Evolutionary conservation across 1,139 yeast genomes (phyloP).

Genomic region (Kurtzmaniella quercitrusa): DNA sequence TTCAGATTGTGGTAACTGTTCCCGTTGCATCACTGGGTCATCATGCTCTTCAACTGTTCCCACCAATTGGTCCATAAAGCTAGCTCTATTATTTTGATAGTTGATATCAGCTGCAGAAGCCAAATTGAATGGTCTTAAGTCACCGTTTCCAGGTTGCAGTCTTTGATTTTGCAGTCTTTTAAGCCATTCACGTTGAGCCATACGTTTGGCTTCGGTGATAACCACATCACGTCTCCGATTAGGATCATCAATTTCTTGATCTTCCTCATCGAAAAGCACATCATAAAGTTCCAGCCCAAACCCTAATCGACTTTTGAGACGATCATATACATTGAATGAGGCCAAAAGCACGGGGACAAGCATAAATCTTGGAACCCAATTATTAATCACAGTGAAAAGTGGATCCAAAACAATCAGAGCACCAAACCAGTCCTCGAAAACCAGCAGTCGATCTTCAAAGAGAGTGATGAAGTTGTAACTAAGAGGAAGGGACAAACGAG

Average conservation of each 20-base stretch:
- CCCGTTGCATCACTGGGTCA: neutral
- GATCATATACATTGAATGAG: slow-evolving; percentile 66
- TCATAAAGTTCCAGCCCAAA: slow-evolving; percentile 51
- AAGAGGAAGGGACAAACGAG: slow-evolving; percentile 78
- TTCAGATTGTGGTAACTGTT: neutral
- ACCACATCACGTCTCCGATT: slow-evolving; percentile 32
- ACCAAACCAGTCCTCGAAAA: slow-evolving; percentile 64
- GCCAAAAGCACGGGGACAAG: slow-evolving; percentile 65
- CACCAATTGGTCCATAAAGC: slow-evolving; percentile 17
- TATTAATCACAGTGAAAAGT: slow-evolving; percentile 67
- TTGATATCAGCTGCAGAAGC: slow-evolving; percentile 28
- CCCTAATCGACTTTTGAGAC: slow-evolving; percentile 47
- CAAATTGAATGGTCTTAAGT: slow-evolving; percentile 28
- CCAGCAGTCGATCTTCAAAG: slow-evolving; percentile 44
- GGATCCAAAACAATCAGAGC: slow-evolving; percentile 64
- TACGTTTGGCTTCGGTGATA: slow-evolving; percentile 43
- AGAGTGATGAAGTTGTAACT: slow-evolving; percentile 75
- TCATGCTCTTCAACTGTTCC: slow-evolving; percentile 5
- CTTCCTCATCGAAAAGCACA: slow-evolving; percentile 41
- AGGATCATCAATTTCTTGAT: slow-evolving; percentile 14
- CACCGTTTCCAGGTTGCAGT: slow-evolving; percentile 5
- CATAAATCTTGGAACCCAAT: slow-evolving; percentile 70
- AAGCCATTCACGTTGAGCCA: slow-evolving; percentile 32
- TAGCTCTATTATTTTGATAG: slow-evolving; percentile 27
- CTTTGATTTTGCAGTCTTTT: slow-evolving; percentile 19